Evolutionary conservation across 352 stramenopile genomes (phyloP).

Genomic region (Saprolegnia parasitica): DNA sequence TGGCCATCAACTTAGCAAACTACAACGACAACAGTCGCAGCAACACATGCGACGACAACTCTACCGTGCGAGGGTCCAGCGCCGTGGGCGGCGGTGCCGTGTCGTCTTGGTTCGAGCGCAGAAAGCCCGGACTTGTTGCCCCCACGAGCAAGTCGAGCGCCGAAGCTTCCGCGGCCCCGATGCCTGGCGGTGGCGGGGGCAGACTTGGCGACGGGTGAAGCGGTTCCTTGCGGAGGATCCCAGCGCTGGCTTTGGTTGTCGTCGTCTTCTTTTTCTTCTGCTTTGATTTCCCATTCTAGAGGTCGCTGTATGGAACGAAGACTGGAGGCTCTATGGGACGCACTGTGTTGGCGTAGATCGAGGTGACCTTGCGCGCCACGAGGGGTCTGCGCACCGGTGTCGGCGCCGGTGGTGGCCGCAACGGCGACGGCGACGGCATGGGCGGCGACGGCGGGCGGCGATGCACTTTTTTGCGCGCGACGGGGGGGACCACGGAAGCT

Average conservation of each 20-base stretch:
- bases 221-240: not conserved
- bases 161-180: not conserved
- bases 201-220: not conserved
- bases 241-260: not conserved
- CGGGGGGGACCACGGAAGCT: not conserved
- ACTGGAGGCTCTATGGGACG: not conserved
- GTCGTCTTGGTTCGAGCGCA: slow-evolving; percentile 26
- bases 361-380: not conserved
- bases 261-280: not conserved
- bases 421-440: not conserved
- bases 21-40: not conserved
- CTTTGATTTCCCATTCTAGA: not conserved
- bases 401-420: not conserved
- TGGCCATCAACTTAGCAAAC: slow-evolving; percentile 18
- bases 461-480: not conserved
- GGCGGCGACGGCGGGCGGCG: not conserved
- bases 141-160: slow-evolving; percentile 22
- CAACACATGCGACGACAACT: not conserved
- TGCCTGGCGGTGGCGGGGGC: not conserved
- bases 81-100: not conserved
- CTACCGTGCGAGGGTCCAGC: slow-evolving; percentile 18
- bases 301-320: not conserved
- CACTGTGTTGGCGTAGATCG: not conserved
- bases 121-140: not conserved
- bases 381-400: not conserved